Conservation (phyloP, 108 stramenopile genomes). For the Cylindrotheca fusiformis region DNA sequence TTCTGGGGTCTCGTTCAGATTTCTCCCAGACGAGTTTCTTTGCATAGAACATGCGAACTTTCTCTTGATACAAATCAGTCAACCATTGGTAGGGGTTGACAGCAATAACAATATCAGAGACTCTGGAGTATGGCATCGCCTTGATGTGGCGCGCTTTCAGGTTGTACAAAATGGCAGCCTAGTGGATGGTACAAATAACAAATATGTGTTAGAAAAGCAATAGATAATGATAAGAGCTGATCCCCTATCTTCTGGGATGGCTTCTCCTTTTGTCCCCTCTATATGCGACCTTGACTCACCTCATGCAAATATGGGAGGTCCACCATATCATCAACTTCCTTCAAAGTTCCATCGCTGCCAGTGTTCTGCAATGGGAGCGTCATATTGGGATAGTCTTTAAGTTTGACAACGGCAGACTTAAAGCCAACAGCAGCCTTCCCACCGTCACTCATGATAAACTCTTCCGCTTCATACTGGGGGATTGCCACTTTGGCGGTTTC, state of each 20-base stretch:
- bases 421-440: constrained; percentile 37
- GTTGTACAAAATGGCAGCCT: constrained; percentile 84
- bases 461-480: constrained; percentile 34
- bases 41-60: constrained; percentile 58
- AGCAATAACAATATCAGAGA: constrained; percentile 87
- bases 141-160: constrained; percentile 64
- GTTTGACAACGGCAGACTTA: constrained; percentile 45
- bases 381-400: constrained; percentile 65
- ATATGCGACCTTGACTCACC: constrained; percentile 40
- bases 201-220: constrained; percentile 4
- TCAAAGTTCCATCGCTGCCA: constrained; percentile 27
- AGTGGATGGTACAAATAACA: constrained; percentile 40
- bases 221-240: not conserved
- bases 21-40: constrained; percentile 63
- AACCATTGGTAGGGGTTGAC: constrained; percentile 90
- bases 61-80: constrained; percentile 59
- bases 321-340: constrained; percentile 69
- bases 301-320: constrained; percentile 86
- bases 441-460: constrained; percentile 41
- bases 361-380: constrained; percentile 66
- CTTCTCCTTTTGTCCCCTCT: too few relatives aligned
- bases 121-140: constrained; percentile 79
- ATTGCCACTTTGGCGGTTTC: constrained; percentile 39
- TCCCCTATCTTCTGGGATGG: too few relatives aligned
- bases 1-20: constrained; percentile 20